Conservation (phyloP, 108 stramenopile species). For the Pseudonitzschia multistriata region DNA sequence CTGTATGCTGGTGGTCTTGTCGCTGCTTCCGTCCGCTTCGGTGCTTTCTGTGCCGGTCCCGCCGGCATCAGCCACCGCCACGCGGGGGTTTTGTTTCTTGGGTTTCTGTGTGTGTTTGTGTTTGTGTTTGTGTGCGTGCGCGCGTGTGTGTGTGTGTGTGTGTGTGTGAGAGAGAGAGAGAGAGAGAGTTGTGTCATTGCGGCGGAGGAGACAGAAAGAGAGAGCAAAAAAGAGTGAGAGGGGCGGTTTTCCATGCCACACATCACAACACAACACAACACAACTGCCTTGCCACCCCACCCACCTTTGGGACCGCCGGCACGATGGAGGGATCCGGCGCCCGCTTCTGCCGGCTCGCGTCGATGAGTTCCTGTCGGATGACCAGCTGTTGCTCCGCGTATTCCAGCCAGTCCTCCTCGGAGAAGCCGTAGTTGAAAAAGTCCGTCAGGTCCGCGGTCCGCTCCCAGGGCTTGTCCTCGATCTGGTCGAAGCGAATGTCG, state of each 20-base stretch:
- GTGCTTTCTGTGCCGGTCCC: conserved; percentile 10
- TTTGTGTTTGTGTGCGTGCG: no score
- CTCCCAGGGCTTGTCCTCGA: conserved; percentile 90
- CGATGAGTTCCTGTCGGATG: conserved; percentile 86
- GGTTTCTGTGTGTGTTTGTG: conserved; percentile 27
- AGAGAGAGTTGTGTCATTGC: not conserved
- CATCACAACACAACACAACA: not conserved
- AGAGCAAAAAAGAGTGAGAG: not conserved
- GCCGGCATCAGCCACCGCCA: conserved; percentile 51
- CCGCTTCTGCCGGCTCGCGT: conserved; percentile 77
- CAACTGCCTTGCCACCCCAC: not conserved
- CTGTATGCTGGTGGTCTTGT: conserved; percentile 11
- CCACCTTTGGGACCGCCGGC: conserved; percentile 52
- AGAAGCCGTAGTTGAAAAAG: conserved; percentile 87
- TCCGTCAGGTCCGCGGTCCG: conserved; percentile 67
- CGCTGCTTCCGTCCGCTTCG: conserved; percentile 35
- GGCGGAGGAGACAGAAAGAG: not conserved
- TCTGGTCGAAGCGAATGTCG: conserved; percentile 90
- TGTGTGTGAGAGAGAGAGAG: not conserved
- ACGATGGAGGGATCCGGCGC: conserved; percentile 80
- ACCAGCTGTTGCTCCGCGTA: conserved; percentile 76
- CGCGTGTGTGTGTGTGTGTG: no score
- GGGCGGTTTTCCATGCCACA: no score
- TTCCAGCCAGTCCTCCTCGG: conserved; percentile 86
- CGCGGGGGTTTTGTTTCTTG: conserved; percentile 59